phyloP scores from a whole-genome alignment of 2,329 filamentous ascomycete genomes.

The Ceratocystiopsis sp. region DNA sequence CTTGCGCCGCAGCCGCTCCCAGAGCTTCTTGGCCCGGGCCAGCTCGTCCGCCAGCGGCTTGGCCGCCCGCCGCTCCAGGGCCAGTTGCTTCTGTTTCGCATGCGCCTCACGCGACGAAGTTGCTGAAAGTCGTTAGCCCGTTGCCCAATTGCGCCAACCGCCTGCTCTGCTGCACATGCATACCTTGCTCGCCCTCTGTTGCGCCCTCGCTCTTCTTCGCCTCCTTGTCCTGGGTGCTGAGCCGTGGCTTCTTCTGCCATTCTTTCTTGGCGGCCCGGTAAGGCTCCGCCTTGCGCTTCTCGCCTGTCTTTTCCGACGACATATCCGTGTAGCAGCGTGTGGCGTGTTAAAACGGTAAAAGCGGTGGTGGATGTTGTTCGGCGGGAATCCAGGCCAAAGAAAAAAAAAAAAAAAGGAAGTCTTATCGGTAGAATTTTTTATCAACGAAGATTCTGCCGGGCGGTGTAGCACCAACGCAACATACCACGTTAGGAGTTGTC shows the following conservation, averaged over 20 bases:
- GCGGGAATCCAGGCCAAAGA: not conserved
- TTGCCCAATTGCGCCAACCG: not conserved
- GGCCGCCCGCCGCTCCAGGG: conserved; percentile 73
- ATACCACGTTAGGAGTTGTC: no score
- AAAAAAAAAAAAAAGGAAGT: not conserved
- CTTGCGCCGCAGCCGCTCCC: conserved; percentile 85
- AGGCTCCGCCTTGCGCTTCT: conserved; percentile 38
- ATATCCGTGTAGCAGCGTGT: conserved; percentile 16
- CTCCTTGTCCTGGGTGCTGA: conserved; percentile 21
- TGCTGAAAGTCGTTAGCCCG: conserved; percentile 15
- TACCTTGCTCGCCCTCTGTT: conserved; percentile 2
- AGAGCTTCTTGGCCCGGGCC: conserved; percentile 82
- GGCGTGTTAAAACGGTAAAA: not conserved
- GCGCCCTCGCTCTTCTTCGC: conserved; percentile 10
- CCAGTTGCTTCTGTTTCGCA: conserved; percentile 78
- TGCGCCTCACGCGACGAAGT: conserved; percentile 63
- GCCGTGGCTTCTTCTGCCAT: conserved; percentile 33
- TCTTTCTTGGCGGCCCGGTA: conserved; percentile 26
- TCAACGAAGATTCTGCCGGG: conserved; percentile 14
- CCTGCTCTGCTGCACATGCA: not conserved
- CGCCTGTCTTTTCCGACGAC: conserved; percentile 32
- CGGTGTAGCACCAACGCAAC: conserved; percentile 12
- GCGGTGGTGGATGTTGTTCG: not conserved
- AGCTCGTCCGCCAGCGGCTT: conserved; percentile 89
- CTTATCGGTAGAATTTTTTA: conserved; percentile 3